These are phyloP conservation scores for Orbilia ellipsospora DNA, from an alignment of 2,329 filamentous ascomycete genomes.

Conservation along the genomic window DNA sequence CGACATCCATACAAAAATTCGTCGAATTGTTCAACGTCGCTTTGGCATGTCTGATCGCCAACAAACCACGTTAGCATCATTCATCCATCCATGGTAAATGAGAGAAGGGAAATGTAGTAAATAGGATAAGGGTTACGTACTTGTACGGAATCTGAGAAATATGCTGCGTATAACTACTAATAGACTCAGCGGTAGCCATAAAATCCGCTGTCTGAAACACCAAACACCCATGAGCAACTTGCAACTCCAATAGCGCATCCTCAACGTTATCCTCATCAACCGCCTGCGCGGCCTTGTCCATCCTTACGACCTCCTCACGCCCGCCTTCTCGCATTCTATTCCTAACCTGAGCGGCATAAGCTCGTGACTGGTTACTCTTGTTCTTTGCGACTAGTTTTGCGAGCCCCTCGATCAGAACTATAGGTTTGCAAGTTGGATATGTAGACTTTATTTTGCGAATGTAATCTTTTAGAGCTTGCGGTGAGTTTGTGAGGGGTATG, in stretches of 20 bases:
- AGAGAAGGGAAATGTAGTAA: conserved; percentile 1
- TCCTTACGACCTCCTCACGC: conserved; percentile 50
- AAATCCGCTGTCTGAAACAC: conserved; percentile 75
- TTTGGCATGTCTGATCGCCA: conserved; percentile 22
- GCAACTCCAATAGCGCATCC: conserved; percentile 75
- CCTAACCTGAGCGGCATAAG: conserved; percentile 74
- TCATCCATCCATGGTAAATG: not conserved
- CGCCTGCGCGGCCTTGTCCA: conserved; percentile 34
- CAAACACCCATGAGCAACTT: conserved; percentile 73
- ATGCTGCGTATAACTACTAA: conserved; percentile 79
- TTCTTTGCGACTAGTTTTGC: conserved; percentile 75
- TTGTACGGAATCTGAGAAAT: conserved; percentile 80
- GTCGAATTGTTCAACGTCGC: conserved; percentile 61
- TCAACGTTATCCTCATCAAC: conserved; percentile 77
- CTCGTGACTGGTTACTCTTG: conserved; percentile 73
- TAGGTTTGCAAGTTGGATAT: conserved; percentile 68
- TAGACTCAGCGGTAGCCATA: conserved; percentile 77
- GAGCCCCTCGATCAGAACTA: conserved; percentile 80
- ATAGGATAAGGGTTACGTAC: conserved; percentile 59
- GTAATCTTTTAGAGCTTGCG: conserved; percentile 69
- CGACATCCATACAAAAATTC: conserved; percentile 81
- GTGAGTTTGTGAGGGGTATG: conserved; percentile 69
- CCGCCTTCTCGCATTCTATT: conserved; percentile 62
- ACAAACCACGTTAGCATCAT: not conserved
- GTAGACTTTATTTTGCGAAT: conserved; percentile 68